Conservation (phyloP, 306 rosid species). For the cucumber (Cucumis sativus) region DNA sequence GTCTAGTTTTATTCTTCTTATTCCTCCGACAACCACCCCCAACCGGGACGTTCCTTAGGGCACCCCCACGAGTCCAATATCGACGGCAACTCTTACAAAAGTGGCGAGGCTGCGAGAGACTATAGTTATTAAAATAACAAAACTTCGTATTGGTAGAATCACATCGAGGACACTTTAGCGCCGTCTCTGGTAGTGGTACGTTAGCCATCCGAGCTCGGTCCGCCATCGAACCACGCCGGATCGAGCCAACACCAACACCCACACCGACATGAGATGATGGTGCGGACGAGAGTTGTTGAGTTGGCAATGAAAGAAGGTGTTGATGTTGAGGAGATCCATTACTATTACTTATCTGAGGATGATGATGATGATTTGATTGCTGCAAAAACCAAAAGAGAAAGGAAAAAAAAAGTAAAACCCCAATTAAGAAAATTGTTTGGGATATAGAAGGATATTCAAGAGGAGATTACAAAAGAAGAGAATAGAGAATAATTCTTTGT, state of each 20-base stretch:
- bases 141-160: slow-evolving; percentile 84
- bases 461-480: slow-evolving; percentile 7
- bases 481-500: slow-evolving; percentile 2
- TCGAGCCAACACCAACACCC: slow-evolving; percentile 14
- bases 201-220: slow-evolving; percentile 79
- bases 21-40: slow-evolving; percentile 91
- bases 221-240: slow-evolving; percentile 71
- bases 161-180: slow-evolving; percentile 89
- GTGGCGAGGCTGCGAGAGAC: slow-evolving; percentile 85
- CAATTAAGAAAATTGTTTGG: background rate
- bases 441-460: slow-evolving; percentile 13
- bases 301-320: slow-evolving; percentile 23
- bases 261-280: slow-evolving; percentile 15
- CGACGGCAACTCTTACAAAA: slow-evolving; percentile 89
- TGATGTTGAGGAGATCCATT: slow-evolving; percentile 25
- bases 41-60: slow-evolving; percentile 77
- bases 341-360: background rate
- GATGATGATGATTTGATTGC: slow-evolving; percentile 24
- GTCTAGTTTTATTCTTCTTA: slow-evolving; percentile 63
- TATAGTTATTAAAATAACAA: slow-evolving; percentile 84
- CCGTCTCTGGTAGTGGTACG: slow-evolving; percentile 60
- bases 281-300: slow-evolving; percentile 11
- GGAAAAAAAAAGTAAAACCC: background rate
- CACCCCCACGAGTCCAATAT: slow-evolving; percentile 88
- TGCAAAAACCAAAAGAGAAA: background rate